Base-by-base conservation (phyloP, 1,139 yeast species). In the Saccharomyces hybrid region DNA sequence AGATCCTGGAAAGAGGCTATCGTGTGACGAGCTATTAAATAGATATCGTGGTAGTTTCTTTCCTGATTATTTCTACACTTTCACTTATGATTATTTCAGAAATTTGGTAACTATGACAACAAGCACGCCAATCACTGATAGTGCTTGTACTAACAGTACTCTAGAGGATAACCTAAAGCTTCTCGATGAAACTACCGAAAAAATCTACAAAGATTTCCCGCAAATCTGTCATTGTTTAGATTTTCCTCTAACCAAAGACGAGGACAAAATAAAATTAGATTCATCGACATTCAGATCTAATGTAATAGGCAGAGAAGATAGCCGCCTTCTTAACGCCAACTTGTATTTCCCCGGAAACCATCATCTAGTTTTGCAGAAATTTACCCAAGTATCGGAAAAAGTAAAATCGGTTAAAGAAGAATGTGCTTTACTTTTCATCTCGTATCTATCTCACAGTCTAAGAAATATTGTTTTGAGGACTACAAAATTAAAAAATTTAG, bases 51-150 rank as follows among this genome's bases (percentile, higher is more conserved):
- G 73, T 1, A 64, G 61, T 0, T 73, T 84, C 20, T 93, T 88
- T 62, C 97, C 97, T 0, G 78, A 74, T 4, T 80, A 78, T 60
- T 91, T 91, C 62, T 84, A 85, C 69, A 76, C 76, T 4, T 88
- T 85, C 66, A 69, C 88, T 48, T 87, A 87, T 66, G 83, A 82
- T 13, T 88, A 85, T 64, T 76, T 88, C 67, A 76, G 77, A 54
- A 70, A 73, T 16, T 63, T 83, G 20, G 62, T 66, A 4, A 55
- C 60, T 2, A 52, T 65, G 25, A 59, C 61, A 4, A 65, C 68
- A 13, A 73, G 70, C 52, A 65, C 63, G 51, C 62, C 70, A 34
- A 57, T 55, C 8, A 51, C 58, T 13, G 65, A 60, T 2, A 58
- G 55, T 9, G 59, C 61, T 23, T 61, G 55, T 38, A 67, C 60